These are phyloP conservation scores for Stephania japonica DNA, from an alignment of 164 flowering plant species.

Conservation along the genomic window DNA sequence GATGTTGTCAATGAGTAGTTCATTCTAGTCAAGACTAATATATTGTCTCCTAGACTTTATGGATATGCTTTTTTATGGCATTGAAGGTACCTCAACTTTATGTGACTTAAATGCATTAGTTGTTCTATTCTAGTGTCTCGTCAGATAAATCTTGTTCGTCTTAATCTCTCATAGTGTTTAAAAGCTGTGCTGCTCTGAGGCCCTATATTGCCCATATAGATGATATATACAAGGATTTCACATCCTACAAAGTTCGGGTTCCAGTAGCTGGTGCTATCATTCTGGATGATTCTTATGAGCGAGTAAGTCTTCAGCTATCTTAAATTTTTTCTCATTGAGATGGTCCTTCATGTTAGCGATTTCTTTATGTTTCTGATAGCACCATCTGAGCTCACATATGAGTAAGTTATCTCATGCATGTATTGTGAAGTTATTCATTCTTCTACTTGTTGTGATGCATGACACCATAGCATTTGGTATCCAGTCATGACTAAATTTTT, in stretches of 20 bases:
- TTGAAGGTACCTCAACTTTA: not conserved
- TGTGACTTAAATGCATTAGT: not conserved
- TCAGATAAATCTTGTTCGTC: slow-evolving; percentile 25
- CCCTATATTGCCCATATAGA: slow-evolving; percentile 92
- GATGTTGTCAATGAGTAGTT: not conserved
- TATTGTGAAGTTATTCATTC: not conserved
- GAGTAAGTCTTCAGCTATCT: slow-evolving; percentile 42
- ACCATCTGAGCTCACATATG: not conserved
- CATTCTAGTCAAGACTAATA: not conserved
- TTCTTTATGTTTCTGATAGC: not conserved
- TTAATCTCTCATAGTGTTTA: slow-evolving; percentile 63
- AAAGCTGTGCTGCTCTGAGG: slow-evolving; percentile 79
- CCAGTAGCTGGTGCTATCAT: slow-evolving; percentile 96
- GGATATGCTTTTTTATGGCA: not conserved
- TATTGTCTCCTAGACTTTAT: not conserved
- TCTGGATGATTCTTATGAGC: slow-evolving; percentile 79
- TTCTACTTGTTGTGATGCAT: not conserved
- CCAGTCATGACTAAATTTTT: not conserved
- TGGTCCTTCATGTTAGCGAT: not conserved
- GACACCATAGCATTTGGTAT: not conserved
- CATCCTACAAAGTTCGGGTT: slow-evolving; percentile 90
- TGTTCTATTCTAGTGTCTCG: not conserved
- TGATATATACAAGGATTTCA: slow-evolving; percentile 96
- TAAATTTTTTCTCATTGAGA: not conserved
- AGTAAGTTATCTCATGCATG: not conserved